Percentiles rank a stretch among this genome's conserved stretches.
These are phyloP conservation scores for Metschnikowia gelsemii DNA, from an alignment of 805 yeast species.

Conservation along the genomic window DNA sequence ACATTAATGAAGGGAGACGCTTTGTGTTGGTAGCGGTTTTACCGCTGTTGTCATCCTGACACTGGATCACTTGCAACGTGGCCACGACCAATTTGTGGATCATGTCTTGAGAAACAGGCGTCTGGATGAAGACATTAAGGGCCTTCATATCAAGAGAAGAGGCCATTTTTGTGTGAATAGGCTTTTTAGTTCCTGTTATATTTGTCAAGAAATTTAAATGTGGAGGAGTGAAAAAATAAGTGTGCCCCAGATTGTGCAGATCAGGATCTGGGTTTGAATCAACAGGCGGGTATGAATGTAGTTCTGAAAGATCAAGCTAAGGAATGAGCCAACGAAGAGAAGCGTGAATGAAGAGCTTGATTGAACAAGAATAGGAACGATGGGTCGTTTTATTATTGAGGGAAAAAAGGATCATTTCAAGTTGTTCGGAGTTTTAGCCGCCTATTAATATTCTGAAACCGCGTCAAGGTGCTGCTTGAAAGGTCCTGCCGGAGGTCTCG, in stretches of 20 bases:
- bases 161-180: conserved; percentile 15
- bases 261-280: conserved; percentile 5
- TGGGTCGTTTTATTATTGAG: neutral
- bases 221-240: neutral
- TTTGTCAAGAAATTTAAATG: neutral
- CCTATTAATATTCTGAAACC: conserved; percentile 8
- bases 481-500: conserved; percentile 5
- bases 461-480: conserved; percentile 5
- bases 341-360: neutral
- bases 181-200: neutral
- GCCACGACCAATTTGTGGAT: conserved; percentile 64
- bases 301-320: neutral
- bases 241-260: neutral
- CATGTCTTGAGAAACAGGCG: conserved; percentile 76
- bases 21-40: conserved; percentile 30
- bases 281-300: neutral
- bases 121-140: conserved; percentile 53
- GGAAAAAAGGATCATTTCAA: neutral
- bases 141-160: conserved; percentile 47
- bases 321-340: neutral
- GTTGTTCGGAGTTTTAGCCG: neutral
- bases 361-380: neutral
- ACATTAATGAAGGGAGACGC: conserved; percentile 66
- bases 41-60: conserved; percentile 44
- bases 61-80: conserved; percentile 67